phyloP scores from a whole-genome alignment of 805 yeast species.

The Scheffersomyces lignosus region DNA sequence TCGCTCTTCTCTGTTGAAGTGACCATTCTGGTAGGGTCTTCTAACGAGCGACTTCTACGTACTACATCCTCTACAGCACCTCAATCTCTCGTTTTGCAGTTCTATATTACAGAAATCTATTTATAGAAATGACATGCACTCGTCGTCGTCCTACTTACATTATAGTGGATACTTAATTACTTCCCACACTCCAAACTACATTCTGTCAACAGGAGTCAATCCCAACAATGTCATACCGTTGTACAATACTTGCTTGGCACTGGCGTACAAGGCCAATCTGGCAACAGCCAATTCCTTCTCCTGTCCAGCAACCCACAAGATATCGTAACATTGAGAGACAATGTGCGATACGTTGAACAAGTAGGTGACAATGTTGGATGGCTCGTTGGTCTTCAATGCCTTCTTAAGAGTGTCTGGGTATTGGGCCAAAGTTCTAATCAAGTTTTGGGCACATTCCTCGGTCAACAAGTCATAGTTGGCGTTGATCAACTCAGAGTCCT shows the following conservation, averaged over 20 bases:
- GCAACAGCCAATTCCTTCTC: constrained; percentile 82
- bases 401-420: constrained; percentile 88
- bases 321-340: constrained; percentile 94
- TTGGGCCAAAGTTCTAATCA: constrained; percentile 78
- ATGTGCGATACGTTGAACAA: constrained; percentile 89
- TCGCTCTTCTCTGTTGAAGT: too few relatives aligned
- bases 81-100: too few relatives aligned
- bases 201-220: constrained; percentile 97
- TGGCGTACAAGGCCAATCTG: constrained; percentile 84
- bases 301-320: constrained; percentile 96
- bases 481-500: constrained; percentile 38
- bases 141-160: too few relatives aligned
- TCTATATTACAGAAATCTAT: too few relatives aligned
- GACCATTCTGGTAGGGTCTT: too few relatives aligned
- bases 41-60: too few relatives aligned
- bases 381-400: constrained; percentile 84
- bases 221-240: constrained; percentile 92
- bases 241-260: constrained; percentile 85
- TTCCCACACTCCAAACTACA: too few relatives aligned
- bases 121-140: too few relatives aligned
- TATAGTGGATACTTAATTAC: too few relatives aligned
- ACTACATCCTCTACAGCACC: too few relatives aligned
- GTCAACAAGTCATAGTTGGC: constrained; percentile 63
- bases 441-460: constrained; percentile 68
- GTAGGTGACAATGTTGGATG: constrained; percentile 91